Evolutionary conservation across 768 basidiomycete species (phyloP), one percentile per base, ranked within the genome.

Genomic region (Galerina sulciceps): DNA sequence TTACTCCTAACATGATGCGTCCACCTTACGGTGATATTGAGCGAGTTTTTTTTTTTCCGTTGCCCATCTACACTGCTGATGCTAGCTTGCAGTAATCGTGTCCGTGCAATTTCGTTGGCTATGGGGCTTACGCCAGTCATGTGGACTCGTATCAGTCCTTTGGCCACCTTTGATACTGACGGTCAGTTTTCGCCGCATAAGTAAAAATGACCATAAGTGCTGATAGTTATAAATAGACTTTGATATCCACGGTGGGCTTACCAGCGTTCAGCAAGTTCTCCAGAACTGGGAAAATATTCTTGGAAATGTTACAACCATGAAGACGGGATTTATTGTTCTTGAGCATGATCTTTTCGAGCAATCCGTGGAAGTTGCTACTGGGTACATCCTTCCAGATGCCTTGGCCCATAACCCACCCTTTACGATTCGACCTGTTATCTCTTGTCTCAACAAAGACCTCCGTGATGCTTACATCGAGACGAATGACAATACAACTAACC

Each of bases 281-380:
- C 75, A 79, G 59, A 89, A 89, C 73, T 94, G 93, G 85, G 78
- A 91, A 63, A 75, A 76, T 61, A 93, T 95, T 74, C 75, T 94
- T 46, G 73, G 73, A 46, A 88, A 87, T 65, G 88, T 81, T 8
- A 74, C 85, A 2, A 67, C 71, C 22, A 75, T 90, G 55, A 61
- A 80, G 66, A 84, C 72, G n/a, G 94, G 94, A 10, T 96, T 96
- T 80, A 93, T 96, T 66, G 90, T 93, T 49, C 81, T 96, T 36
- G 91, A 92, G 71, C 90, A 92, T 70, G 93, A 94, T 73, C 80
- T 94, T 35, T 94, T 92, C 79, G 85, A 88, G 72, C 88, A 94
- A 70, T 81, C 87, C 1, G 93, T 94, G 43, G 90, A 94, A 59
- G 81, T 95, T 18, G 93, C 93, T 3, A 89, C 89, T 38, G 92